Percentiles rank a stretch among this genome's conserved stretches.
phyloP scores from a whole-genome alignment of 208 protist species.

The Trypanosoma caninum region DNA sequence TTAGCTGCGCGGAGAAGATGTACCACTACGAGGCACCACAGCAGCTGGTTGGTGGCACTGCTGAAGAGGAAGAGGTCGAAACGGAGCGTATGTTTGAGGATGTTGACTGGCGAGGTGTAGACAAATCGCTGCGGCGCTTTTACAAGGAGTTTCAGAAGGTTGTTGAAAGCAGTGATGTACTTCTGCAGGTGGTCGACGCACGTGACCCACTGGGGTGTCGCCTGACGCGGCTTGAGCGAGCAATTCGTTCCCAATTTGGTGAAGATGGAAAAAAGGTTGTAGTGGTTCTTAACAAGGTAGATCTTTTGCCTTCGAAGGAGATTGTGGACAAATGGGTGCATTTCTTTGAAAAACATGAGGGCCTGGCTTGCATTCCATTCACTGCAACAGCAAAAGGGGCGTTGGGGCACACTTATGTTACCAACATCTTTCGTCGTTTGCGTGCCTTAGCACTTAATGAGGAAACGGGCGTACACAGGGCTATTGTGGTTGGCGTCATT shows the following conservation, averaged over 20 bases:
- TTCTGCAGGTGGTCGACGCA: slow-evolving; percentile 97
- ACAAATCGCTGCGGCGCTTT: slow-evolving; percentile 82
- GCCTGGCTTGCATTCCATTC: slow-evolving; percentile 82
- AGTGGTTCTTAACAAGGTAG: slow-evolving; percentile 97
- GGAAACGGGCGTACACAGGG: slow-evolving; percentile 76
- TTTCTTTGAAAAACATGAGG: slow-evolving; percentile 82
- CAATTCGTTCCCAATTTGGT: slow-evolving; percentile 84
- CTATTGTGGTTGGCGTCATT: slow-evolving; percentile 96
- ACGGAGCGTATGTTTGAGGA: slow-evolving; percentile 44
- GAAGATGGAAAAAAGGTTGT: slow-evolving; percentile 93
- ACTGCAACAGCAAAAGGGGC: slow-evolving; percentile 81
- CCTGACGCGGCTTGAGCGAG: slow-evolving; percentile 90
- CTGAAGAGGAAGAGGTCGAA: slow-evolving; percentile 25
- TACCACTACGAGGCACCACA: slow-evolving; percentile 74
- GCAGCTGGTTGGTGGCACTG: slow-evolving; percentile 20
- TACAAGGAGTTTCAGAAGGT: slow-evolving; percentile 91
- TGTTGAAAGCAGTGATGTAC: slow-evolving; percentile 94
- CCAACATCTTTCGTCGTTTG: slow-evolving; percentile 89
- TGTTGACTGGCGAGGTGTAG: slow-evolving; percentile 41
- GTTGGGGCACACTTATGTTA: slow-evolving; percentile 47
- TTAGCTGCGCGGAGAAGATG: slow-evolving; percentile 67
- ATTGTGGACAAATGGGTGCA: slow-evolving; percentile 81
- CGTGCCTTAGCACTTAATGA: slow-evolving; percentile 82
- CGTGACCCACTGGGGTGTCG: slow-evolving; percentile 97
- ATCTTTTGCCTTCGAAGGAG: slow-evolving; percentile 95